Conservation (phyloP, 805 yeast species). For the Schwanniomyces pseudopolymorphus region DNA sequence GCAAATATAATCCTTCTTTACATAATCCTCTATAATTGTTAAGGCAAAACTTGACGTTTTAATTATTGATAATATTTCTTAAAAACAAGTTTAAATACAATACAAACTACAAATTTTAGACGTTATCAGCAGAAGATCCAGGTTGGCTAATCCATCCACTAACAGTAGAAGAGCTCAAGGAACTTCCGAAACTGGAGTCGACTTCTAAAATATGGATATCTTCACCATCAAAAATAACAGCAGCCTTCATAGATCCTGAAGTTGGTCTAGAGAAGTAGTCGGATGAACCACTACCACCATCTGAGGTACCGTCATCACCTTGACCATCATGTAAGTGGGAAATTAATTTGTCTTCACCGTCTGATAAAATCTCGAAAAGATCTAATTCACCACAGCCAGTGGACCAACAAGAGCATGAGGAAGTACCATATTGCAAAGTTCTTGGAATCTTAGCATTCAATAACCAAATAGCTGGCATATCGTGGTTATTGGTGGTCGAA, state of each 20-base stretch:
- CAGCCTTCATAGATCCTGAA: constrained; percentile 76
- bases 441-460: constrained; percentile 95
- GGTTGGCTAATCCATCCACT: constrained; percentile 52
- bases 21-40: too few relatives aligned
- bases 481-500: constrained; percentile 58
- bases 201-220: constrained; percentile 62
- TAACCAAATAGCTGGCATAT: constrained; percentile 98
- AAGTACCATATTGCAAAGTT: constrained; percentile 87
- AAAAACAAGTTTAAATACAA: not conserved
- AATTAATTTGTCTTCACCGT: constrained; percentile 75
- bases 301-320: constrained; percentile 52
- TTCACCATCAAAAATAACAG: constrained; percentile 67
- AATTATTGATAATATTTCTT: not conserved
- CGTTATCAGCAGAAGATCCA: constrained; percentile 47
- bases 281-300: constrained; percentile 83
- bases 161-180: constrained; percentile 58
- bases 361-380: constrained; percentile 79
- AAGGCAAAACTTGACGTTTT: not conserved
- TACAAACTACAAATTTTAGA: not conserved
- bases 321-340: constrained; percentile 84
- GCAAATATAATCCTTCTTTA: not conserved
- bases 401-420: constrained; percentile 91
- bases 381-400: constrained; percentile 98
- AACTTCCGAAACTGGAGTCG: constrained; percentile 40
- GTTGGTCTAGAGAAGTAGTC: constrained; percentile 91